Conservation (phyloP, 2,329 filamentous ascomycete species). For the Lachnellula subtilissima region DNA sequence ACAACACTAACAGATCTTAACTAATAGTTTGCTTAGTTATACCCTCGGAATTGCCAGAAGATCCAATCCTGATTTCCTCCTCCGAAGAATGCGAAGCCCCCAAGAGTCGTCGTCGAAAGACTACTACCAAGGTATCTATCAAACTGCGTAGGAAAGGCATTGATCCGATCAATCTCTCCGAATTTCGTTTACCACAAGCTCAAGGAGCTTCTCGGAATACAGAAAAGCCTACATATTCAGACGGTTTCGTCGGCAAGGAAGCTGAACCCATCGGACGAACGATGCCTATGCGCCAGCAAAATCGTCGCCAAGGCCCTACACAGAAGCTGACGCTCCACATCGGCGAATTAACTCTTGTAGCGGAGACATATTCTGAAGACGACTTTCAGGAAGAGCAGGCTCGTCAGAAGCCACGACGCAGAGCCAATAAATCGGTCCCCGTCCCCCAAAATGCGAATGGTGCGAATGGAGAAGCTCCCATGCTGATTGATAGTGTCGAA, state of each 20-base stretch:
- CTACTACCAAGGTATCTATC: neutral
- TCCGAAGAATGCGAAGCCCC: neutral
- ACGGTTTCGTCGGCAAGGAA: constrained; percentile 27
- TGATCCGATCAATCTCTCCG: constrained; percentile 8
- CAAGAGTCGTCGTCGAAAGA: neutral
- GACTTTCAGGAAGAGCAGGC: neutral
- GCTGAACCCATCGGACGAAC: constrained; percentile 17
- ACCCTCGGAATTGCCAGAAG: constrained; percentile 17
- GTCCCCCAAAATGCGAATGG: neutral
- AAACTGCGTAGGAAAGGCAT: constrained; percentile 4
- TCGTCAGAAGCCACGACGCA: neutral
- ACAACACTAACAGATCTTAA: neutral
- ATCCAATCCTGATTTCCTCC: constrained; percentile 22
- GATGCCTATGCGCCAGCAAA: constrained; percentile 16
- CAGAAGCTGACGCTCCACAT: neutral
- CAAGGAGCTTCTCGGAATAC: neutral
- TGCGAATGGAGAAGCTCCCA: neutral
- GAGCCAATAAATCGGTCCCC: neutral
- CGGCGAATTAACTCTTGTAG: neutral
- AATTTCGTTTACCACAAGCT: constrained; percentile 20
- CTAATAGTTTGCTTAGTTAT: constrained; percentile 1
- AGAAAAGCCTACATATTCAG: constrained; percentile 12
- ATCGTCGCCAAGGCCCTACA: neutral
- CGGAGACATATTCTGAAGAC: neutral
- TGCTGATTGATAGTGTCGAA: neutral